A percentile compares a stretch with the other conserved stretches of the same genome.
Conservation (phyloP, 1,284 basidiomycete species). For the Cutaneotrichosporon cutaneum region DNA sequence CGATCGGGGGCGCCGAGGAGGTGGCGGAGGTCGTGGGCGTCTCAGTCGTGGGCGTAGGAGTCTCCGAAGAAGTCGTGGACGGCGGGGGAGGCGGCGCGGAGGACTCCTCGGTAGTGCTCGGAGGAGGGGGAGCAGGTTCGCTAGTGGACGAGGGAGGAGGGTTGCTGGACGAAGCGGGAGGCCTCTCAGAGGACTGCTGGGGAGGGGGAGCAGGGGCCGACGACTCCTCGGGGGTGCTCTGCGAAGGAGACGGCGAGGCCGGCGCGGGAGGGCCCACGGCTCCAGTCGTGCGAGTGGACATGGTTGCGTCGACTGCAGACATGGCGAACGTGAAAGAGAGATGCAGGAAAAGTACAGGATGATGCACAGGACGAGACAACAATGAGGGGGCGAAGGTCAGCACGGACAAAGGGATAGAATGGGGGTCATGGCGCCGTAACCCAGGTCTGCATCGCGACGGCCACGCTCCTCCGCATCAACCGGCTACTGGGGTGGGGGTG, state of each 20-base stretch:
- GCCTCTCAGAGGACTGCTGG: neutral
- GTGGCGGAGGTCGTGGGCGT: neutral
- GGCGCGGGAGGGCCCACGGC: neutral
- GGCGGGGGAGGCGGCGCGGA: neutral
- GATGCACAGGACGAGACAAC: neutral
- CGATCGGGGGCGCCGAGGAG: conserved; percentile 5
- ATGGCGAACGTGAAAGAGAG: neutral
- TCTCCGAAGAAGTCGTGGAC: neutral
- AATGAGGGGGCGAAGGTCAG: neutral
- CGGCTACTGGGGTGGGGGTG: neutral
- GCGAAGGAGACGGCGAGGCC: neutral
- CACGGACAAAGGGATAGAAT: neutral
- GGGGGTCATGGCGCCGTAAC: neutral
- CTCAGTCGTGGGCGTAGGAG: neutral
- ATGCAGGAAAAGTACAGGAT: neutral
- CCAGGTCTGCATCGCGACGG: neutral
- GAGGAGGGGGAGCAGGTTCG: neutral
- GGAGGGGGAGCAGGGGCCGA: neutral
- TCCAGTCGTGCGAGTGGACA: neutral
- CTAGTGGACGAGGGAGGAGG: neutral
- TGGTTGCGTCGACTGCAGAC: neutral
- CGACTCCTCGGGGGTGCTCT: neutral
- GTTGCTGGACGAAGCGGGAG: neutral
- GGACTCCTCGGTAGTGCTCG: neutral
- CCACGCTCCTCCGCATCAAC: neutral